Evolutionary conservation across 2,329 filamentous ascomycete species (phyloP), one percentile per base, ranked within the genome.

Genomic region (Fusarium pilosicola): DNA sequence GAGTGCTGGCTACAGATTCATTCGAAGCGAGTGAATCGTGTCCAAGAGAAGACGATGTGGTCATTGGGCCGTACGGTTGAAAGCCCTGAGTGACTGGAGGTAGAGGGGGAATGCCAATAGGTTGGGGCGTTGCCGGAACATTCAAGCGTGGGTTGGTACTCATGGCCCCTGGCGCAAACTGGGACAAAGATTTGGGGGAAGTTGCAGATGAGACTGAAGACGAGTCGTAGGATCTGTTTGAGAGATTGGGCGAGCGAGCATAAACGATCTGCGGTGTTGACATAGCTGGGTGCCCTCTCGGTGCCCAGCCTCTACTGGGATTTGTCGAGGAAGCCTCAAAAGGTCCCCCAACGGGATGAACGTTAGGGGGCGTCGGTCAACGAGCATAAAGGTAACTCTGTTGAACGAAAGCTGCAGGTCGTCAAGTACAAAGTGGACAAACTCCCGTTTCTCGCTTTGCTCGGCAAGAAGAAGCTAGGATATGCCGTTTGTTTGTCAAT

Each of bases 121-220:
- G 84, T 60, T 88, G 88, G 68, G 86, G 85, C 70, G 86, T 83
- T 65, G 86, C 84, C 46, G 83, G 82, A 76, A 85, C 82, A 79
- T 86, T 85, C 60, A 86, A 81, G 76, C 88, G 86, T 65, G 85
- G 83, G 74, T 85, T 87, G 71, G 85, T 82, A 79, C 84, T 85
- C 84, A 90, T 86, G 71, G 88, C 80, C 62, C 85, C 86, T 74
- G 86, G 76, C 7, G 88, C 80, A 79, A 89, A 89, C 76, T 87
- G 86, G 70, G 85, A 82, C 64, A 86, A 83, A 62, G 86, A 85
- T 74, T 86, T 86, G 56, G 89, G 89, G 26, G 90, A 91, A 34
- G 89, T 87, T 64, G 88, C 86, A 65, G 89, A 90, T 32, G 89
- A 90, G 76, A 90, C 88, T 54, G 89, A 90, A 17, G 89, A 90